Evolutionary conservation across 2,329 filamentous ascomycete species (phyloP).

Genomic region (Lecanosticta acicola): DNA sequence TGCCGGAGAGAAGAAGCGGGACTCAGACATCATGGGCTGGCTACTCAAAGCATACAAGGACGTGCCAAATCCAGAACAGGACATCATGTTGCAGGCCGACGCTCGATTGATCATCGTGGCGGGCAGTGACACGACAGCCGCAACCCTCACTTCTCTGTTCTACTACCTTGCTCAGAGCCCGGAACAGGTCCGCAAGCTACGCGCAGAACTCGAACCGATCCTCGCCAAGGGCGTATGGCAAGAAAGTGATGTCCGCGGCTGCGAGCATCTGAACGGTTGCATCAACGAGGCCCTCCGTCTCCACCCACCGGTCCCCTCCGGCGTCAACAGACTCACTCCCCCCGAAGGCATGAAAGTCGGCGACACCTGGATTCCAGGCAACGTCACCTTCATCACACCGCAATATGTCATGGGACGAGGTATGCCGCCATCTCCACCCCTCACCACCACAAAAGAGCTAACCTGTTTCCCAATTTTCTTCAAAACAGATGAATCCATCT

Average conservation of each 20-base stretch:
- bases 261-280: slow-evolving; percentile 31
- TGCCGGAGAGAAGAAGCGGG: slow-evolving; percentile 17
- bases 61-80: slow-evolving; percentile 25
- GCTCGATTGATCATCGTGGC: slow-evolving; percentile 36
- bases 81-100: slow-evolving; percentile 29
- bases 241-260: slow-evolving; percentile 24
- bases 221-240: slow-evolving; percentile 23
- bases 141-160: slow-evolving; percentile 39
- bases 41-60: slow-evolving; percentile 30
- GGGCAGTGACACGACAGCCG: slow-evolving; percentile 42
- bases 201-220: slow-evolving; percentile 31
- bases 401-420: slow-evolving; percentile 26
- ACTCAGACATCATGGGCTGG: slow-evolving; percentile 31
- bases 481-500: slow-evolving; percentile 28
- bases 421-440: slow-evolving; percentile 5
- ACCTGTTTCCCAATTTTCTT: too few species aligned
- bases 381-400: slow-evolving; percentile 23
- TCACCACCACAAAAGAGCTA: too few species aligned
- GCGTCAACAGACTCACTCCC: slow-evolving; percentile 35
- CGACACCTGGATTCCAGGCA: slow-evolving; percentile 33
- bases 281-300: slow-evolving; percentile 42
- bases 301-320: slow-evolving; percentile 37
- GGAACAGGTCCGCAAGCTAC: slow-evolving; percentile 28
- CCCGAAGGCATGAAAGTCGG: slow-evolving; percentile 35
- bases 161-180: slow-evolving; percentile 35